A percentile compares a stretch with the other conserved stretches of the same genome.
Conservation (phyloP, 2,329 filamentous ascomycete species). For the Ceratocystis smalleyi region DNA sequence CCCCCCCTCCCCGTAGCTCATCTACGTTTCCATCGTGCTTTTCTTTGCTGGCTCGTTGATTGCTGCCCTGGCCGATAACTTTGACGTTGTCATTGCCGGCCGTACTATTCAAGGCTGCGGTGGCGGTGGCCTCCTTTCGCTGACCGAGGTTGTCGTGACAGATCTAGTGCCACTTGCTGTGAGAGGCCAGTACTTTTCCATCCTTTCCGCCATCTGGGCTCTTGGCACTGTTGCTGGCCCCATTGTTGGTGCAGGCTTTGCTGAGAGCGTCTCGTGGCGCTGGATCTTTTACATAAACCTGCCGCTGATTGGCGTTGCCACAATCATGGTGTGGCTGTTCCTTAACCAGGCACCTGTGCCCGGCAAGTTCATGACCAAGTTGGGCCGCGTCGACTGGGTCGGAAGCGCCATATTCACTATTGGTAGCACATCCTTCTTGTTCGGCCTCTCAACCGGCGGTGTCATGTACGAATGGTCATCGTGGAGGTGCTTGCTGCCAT, state of each 20-base stretch:
- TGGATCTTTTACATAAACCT: conserved; percentile 27
- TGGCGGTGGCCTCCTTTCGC: conserved; percentile 24
- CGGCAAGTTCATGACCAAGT: conserved; percentile 18
- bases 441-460: conserved; percentile 38
- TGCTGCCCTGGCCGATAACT: conserved; percentile 24
- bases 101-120: conserved; percentile 26
- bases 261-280: conserved; percentile 21
- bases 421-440: conserved; percentile 35
- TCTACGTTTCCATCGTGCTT: conserved; percentile 23
- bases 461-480: conserved; percentile 49
- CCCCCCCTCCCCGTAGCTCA: conserved; percentile 12
- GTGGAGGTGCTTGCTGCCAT: conserved; percentile 45
- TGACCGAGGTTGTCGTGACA: conserved; percentile 24
- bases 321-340: conserved; percentile 20
- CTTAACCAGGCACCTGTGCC: conserved; percentile 20
- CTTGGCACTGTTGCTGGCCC: conserved; percentile 33
- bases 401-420: conserved; percentile 46
- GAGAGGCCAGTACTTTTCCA: conserved; percentile 28
- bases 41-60: conserved; percentile 29
- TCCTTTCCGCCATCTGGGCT: conserved; percentile 34
- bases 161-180: conserved; percentile 29
- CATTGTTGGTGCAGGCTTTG: conserved; percentile 21
- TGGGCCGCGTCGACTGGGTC: conserved; percentile 40
- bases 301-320: conserved; percentile 21
- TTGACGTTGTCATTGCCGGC: conserved; percentile 23